Percentiles rank a stretch among this genome's conserved stretches.
These are phyloP conservation scores for Piloderma croceum DNA, from an alignment of 768 basidiomycete genomes.

Conservation along the genomic window DNA sequence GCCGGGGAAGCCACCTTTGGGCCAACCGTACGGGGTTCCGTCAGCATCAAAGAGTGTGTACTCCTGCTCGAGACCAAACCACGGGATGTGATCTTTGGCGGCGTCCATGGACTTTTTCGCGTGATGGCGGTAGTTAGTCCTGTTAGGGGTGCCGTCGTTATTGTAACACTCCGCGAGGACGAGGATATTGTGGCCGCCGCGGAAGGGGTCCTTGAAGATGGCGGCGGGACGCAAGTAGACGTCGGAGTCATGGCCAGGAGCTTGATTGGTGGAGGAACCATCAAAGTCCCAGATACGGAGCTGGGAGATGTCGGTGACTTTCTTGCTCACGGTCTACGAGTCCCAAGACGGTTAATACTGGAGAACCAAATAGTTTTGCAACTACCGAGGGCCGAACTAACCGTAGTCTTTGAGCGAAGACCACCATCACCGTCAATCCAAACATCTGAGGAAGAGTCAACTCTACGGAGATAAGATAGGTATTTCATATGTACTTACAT, in stretches of 20 bases:
- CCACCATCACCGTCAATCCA: conserved; percentile 97
- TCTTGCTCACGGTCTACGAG: conserved; percentile 75
- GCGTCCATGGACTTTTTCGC: conserved; percentile 95
- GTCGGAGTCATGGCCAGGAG: conserved; percentile 92
- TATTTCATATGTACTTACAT: conserved; percentile 47
- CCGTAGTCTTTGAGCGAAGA: conserved; percentile 94
- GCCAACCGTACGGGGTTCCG: conserved; percentile 91
- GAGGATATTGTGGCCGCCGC: conserved; percentile 95
- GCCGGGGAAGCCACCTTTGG: conserved; percentile 98
- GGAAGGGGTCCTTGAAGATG: conserved; percentile 99
- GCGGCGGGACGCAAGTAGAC: conserved; percentile 96
- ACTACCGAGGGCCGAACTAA: conserved; percentile 30
- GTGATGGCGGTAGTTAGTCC: conserved; percentile 91
- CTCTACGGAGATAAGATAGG: conserved; percentile 7
- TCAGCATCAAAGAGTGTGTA: conserved; percentile 96
- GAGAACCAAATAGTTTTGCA: conserved; percentile 4
- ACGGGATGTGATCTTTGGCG: conserved; percentile 73
- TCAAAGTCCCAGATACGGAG: conserved; percentile 99
- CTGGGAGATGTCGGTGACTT: conserved; percentile 81
- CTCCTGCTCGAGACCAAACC: conserved; percentile 99
- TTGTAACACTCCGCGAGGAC: conserved; percentile 98
- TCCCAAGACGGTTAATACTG: conserved; percentile 7
- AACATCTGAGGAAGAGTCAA: conserved; percentile 58
- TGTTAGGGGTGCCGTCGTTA: conserved; percentile 97
- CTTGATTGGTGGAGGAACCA: conserved; percentile 96